Base-by-base conservation (phyloP, 306 rosid species). In the Elaeagnus macrophylla region DNA sequence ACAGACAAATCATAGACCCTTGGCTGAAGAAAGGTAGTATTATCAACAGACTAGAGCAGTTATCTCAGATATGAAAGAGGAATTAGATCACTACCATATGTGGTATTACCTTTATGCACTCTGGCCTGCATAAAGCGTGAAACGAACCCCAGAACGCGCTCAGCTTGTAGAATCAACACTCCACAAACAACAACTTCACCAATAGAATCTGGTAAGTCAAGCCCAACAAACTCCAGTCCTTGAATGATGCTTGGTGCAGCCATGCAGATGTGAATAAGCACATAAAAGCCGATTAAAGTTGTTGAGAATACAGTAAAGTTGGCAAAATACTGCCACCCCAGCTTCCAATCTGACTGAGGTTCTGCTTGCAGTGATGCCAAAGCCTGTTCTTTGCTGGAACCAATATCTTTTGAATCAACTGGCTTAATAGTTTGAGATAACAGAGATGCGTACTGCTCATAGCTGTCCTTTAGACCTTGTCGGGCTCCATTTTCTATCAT, bases 111-210 rank as follows among this genome's bases (percentile, higher is more conserved):
- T 64, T 74, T 87, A 64, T 66, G 89, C 12, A 65, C 79, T 77
- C 93, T 87, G 74, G 99, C 99, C 77, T 82, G 82, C 78, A 91
- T 78, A 73, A 87, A 91, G 64, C 96, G 93, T 15, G 95, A 87
- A 71, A 91, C 79, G 56, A 77, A 65, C 64, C 95, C 78, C 74
- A 87, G 70, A 67, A 91, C 37, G 13, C 95, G 78, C 65, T 91
- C 79, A 51, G 85, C 93, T 76, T 91, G 96, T 64, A 87, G 99
- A 79, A 82, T 93, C 68, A 91, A 73, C 62, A 84, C 82, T 37
- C 83, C 93, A 58, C 89, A 76, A 58, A 80, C 77, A 73, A 91
- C 75, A 50, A 91, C 69, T 72, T 91, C 99, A 58, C 96, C 93
- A 69, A 91, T 75, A 54, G 96, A 84, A 75, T 91, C 96, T 20